Evolutionary conservation across 441 rosid species (phyloP), one percentile per base, ranked within the genome.

Genomic region (Omphalea diandra): DNA sequence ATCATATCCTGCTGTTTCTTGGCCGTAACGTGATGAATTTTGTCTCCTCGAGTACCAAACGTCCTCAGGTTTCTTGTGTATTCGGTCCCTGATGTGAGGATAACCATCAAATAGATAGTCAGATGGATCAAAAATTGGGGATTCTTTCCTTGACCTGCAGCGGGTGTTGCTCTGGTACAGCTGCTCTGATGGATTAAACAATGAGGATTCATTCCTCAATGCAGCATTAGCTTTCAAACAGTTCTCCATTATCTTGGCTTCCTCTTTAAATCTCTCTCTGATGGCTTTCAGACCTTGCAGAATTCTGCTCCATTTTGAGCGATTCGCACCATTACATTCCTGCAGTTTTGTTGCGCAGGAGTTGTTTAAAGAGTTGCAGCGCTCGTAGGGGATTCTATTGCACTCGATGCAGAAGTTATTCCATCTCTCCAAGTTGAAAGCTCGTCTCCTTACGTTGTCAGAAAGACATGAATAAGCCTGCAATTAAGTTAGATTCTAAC

Each of bases 401-500:
- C 98, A 92, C 52, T 81, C 77, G 7, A 54, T 14, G 79, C 96
- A 94, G 29, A 85, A 79, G 73, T 76, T 74, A 67, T 77, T 86
- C 76, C 82, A 47, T 58, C 89, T 83, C 53, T 87, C 90, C 24
- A 36, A 62, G 78, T 94, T 71, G 80, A 92, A 94, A 12, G 81
- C 78, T 36, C 61, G 73, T 73, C 99, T 87, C 76, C 71, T 86
- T 20, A 65, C 73, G 57, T 57, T 72, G 59, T 92, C 88, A 0
- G 90, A 81, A 4, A 90, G 88, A 77, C 90, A 85, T 15, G 85
- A 57, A 76, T 88, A 88, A 10, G 93, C 99, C 99, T 94, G 85
- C 78, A 72, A 69, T 43, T 11, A 49, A 60, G 32, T 24, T 9
- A 18, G 18, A 27, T 41, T 8, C 54, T 2, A 15, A 44, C 22